Evolutionary conservation across 768 basidiomycete species (phyloP), one percentile per base, ranked within the genome.

Genomic region (Peribolospora kevripleyi): DNA sequence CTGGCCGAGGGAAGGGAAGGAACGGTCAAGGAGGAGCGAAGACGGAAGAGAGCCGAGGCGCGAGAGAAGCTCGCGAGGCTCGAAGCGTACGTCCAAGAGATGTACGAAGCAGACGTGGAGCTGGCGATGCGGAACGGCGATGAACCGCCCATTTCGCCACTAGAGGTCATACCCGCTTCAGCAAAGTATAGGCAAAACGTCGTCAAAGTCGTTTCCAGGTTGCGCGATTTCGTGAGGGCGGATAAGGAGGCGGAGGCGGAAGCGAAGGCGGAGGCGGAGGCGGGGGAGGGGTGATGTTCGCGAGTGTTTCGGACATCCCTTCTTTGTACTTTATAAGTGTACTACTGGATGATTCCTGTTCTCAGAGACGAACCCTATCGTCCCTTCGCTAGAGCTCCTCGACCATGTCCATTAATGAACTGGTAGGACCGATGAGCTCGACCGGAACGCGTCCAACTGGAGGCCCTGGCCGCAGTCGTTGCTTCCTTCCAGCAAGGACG

Each of bases 101-200:
- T 36, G 51, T 68, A 65, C 4, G 69, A 65, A 14, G 68, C 68
- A 7, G 45, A 49, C 9, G 65, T 85, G 57, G 79, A 81, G 25
- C 25, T 25, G 25, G 25, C 25, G 25, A 25, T 25, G 25, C 25
- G 25, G 25, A 25, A 25, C 25, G 25, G 25, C 25, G 25, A 25
- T 25, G 25, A 25, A 25, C 25, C 25, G 25, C 25, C 25, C 25
- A 25, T 25, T 25, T 25, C 25, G 25, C 25, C 25, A 25, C 25
- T 25, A 25, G 62, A 66, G 58, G 78, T 93, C 36, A 74, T 93
- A 3, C 82, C 87, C 0, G 71, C 79, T 9, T 88, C 85, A 36
- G 91, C 80, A 10, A 93, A 90, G 71, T 83, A 72, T 65, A 78
- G 78, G 58, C 77, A 85, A 67, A 95, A 95, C 62, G 62, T 93